Evolutionary conservation across 495 filamentous ascomycete species (phyloP).

Genomic region (Parmelia sp.): DNA sequence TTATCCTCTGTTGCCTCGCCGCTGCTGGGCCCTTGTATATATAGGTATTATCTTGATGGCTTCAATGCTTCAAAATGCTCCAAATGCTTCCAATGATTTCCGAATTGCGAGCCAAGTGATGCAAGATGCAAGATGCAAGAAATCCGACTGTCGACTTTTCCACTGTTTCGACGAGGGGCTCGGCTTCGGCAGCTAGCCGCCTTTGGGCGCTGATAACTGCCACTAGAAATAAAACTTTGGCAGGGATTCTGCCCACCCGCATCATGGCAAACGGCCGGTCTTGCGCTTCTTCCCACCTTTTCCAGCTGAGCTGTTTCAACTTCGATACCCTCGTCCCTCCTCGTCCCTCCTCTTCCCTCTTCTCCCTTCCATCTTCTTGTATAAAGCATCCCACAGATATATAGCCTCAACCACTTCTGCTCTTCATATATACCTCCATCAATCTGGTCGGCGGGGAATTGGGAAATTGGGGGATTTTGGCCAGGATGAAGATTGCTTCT

Average conservation of each 20-base stretch:
- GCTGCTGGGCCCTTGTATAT: too few species aligned
- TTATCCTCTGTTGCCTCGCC: too few species aligned
- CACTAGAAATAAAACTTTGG: background rate
- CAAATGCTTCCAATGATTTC: too few species aligned
- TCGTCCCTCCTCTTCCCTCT: background rate
- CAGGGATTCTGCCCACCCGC: background rate
- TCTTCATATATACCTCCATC: background rate
- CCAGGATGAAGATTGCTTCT: conserved; percentile 2
- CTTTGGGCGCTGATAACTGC: background rate
- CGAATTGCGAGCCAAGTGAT: too few species aligned
- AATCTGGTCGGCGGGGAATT: too few species aligned
- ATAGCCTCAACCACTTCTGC: background rate
- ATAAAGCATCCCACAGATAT: too few species aligned
- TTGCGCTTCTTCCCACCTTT: background rate
- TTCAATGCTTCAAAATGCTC: too few species aligned
- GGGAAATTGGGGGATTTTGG: background rate
- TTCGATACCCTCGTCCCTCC: too few species aligned
- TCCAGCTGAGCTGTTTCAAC: background rate
- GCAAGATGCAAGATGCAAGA: too few species aligned
- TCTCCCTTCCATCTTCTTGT: background rate
- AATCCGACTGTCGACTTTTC: too few species aligned
- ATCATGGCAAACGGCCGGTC: background rate
- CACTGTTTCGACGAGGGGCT: too few species aligned
- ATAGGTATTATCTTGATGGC: too few species aligned
- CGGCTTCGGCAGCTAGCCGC: background rate